These are phyloP conservation scores for Skeletonema costatum DNA, from an alignment of 108 stramenopile genomes.

Conservation along the genomic window DNA sequence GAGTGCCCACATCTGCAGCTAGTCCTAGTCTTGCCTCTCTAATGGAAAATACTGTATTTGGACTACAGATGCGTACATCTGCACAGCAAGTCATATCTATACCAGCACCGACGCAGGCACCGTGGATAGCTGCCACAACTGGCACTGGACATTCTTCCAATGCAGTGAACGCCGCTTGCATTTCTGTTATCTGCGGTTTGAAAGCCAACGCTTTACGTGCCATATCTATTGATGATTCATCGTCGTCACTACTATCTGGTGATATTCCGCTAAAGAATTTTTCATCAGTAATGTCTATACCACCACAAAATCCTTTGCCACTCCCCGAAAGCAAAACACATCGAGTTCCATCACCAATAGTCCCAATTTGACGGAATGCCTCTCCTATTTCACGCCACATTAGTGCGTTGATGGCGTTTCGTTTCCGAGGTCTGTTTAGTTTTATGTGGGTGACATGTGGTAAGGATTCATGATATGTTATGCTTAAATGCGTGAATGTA, in stretches of 20 bases:
- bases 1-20: conserved; percentile 82
- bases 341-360: conserved; percentile 62
- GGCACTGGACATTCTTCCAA: conserved; percentile 81
- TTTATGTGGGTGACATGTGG: conserved; percentile 53
- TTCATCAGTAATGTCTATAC: conserved; percentile 69
- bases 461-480: conserved; percentile 26
- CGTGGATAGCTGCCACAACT: conserved; percentile 78
- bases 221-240: conserved; percentile 33
- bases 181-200: conserved; percentile 63
- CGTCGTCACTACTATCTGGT: conserved; percentile 6
- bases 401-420: conserved; percentile 68
- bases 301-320: conserved; percentile 75
- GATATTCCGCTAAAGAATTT: conserved; percentile 42
- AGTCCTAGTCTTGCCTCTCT: conserved; percentile 73
- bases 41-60: conserved; percentile 59
- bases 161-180: conserved; percentile 77
- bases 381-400: conserved; percentile 84
- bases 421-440: conserved; percentile 65
- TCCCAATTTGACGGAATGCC: conserved; percentile 53
- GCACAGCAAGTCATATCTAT: conserved; percentile 69
- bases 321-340: conserved; percentile 64
- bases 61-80: conserved; percentile 68
- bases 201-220: conserved; percentile 71
- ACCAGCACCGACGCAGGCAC: conserved; percentile 78
- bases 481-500: conserved; percentile 22